Conservation (phyloP, 768 basidiomycete genomes). For the Clitopilus passeckerianus region DNA sequence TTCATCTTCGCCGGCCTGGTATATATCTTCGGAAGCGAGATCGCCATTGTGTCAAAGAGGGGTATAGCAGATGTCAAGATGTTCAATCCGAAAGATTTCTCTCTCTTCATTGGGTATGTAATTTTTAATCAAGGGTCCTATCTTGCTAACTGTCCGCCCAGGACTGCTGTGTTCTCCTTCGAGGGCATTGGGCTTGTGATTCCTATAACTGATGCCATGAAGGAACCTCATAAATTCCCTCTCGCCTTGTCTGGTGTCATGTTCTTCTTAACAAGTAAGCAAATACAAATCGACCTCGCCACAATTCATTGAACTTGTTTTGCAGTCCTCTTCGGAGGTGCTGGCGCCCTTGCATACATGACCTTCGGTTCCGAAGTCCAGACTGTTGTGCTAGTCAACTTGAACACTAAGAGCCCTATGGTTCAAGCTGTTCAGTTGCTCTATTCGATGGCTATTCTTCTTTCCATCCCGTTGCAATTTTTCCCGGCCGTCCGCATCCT, state of each 20-base stretch:
- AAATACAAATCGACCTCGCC: background rate
- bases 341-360: slow-evolving; percentile 80
- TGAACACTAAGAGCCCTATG: slow-evolving; percentile 76
- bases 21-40: slow-evolving; percentile 87
- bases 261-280: slow-evolving; percentile 70
- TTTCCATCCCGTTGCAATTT: slow-evolving; percentile 90
- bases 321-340: slow-evolving; percentile 79
- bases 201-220: slow-evolving; percentile 97
- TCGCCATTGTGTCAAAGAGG: slow-evolving; percentile 53
- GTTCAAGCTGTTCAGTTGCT: slow-evolving; percentile 88
- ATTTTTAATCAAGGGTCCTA: slow-evolving; percentile 1
- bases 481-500: slow-evolving; percentile 98
- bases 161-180: slow-evolving; percentile 97
- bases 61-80: slow-evolving; percentile 78
- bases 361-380: slow-evolving; percentile 86
- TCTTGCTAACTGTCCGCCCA: slow-evolving; percentile 19
- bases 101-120: slow-evolving; percentile 84
- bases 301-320: background rate
- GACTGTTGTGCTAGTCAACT: slow-evolving; percentile 93
- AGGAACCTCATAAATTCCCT: slow-evolving; percentile 92
- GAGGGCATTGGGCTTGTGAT: slow-evolving; percentile 96
- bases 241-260: slow-evolving; percentile 85
- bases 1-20: slow-evolving; percentile 89
- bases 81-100: slow-evolving; percentile 89
- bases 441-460: slow-evolving; percentile 88